Conservation (phyloP, 1,284 basidiomycete species). For the Coniferiporia sulphurascens region DNA sequence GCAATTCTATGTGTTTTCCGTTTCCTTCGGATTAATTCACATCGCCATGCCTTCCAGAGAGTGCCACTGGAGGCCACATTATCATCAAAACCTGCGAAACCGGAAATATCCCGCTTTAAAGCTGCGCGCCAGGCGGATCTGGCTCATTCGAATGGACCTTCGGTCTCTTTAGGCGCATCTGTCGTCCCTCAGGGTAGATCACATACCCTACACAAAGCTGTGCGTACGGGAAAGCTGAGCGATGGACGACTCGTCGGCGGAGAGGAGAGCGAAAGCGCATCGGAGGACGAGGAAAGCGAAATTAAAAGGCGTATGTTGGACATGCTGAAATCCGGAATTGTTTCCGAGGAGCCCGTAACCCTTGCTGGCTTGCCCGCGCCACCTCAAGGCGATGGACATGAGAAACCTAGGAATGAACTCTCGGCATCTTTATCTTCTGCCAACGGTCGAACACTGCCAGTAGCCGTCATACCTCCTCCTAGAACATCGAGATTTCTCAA, state of each 20-base stretch:
- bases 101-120: slow-evolving; percentile 58
- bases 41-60: slow-evolving; percentile 27
- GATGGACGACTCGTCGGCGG: slow-evolving; percentile 50
- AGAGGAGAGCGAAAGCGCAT: slow-evolving; percentile 49
- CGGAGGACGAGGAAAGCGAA: slow-evolving; percentile 42
- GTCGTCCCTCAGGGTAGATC: slow-evolving; percentile 48
- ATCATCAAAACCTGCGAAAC: slow-evolving; percentile 35
- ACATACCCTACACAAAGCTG: slow-evolving; percentile 48
- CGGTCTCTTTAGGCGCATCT: slow-evolving; percentile 40
- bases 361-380: not conserved
- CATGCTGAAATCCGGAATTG: slow-evolving; percentile 49
- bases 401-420: not conserved
- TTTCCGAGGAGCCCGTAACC: slow-evolving; percentile 36
- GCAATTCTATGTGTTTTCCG: slow-evolving; percentile 21
- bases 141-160: slow-evolving; percentile 38
- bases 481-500: slow-evolving; percentile 20
- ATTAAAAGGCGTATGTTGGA: slow-evolving; percentile 49
- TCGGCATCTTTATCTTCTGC: not conserved
- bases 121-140: slow-evolving; percentile 40
- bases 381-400: not conserved
- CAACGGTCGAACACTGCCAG: not conserved
- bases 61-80: slow-evolving; percentile 39
- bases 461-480: not conserved
- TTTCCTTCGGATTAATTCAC: slow-evolving; percentile 14
- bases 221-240: slow-evolving; percentile 60